Percentiles rank a stretch among this genome's conserved stretches.
These are phyloP conservation scores for Prunus salicina DNA, from an alignment of 306 rosid genomes.

Conservation along the genomic window DNA sequence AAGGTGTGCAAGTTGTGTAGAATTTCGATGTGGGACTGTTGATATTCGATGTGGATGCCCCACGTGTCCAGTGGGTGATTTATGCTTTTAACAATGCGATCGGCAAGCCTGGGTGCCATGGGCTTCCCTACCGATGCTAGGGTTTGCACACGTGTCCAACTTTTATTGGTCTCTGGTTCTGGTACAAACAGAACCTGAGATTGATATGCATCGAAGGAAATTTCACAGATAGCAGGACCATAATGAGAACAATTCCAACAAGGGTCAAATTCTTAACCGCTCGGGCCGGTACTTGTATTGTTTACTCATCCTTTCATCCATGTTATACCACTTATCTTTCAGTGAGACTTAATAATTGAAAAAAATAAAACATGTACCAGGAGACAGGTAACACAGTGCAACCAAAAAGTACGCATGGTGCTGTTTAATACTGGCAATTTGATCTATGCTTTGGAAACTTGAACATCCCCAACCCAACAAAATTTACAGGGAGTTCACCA, in stretches of 20 bases:
- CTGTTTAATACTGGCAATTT: constrained; percentile 63
- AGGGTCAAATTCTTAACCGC: neutral
- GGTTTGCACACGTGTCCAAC: too few relatives aligned
- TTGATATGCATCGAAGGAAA: neutral
- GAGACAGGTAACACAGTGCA: constrained; percentile 73
- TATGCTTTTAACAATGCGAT: too few relatives aligned
- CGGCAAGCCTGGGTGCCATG: too few relatives aligned
- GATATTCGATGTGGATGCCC: too few relatives aligned
- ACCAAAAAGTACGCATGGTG: constrained; percentile 28
- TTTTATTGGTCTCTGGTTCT: too few relatives aligned
- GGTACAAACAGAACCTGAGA: neutral
- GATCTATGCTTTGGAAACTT: constrained; percentile 74
- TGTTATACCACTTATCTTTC: neutral
- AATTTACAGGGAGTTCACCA: constrained; percentile 54
- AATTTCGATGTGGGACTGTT: too few relatives aligned
- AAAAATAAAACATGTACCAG: constrained; percentile 47
- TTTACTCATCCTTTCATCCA: neutral
- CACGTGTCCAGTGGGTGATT: too few relatives aligned
- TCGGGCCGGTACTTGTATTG: neutral
- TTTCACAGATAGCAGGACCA: neutral
- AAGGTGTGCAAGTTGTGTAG: too few relatives aligned
- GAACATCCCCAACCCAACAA: constrained; percentile 48
- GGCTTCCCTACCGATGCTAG: too few relatives aligned
- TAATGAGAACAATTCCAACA: neutral
- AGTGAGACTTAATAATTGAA: neutral